Evolutionary conservation across 768 basidiomycete species (phyloP).

Genomic region (Suillus decipiens): DNA sequence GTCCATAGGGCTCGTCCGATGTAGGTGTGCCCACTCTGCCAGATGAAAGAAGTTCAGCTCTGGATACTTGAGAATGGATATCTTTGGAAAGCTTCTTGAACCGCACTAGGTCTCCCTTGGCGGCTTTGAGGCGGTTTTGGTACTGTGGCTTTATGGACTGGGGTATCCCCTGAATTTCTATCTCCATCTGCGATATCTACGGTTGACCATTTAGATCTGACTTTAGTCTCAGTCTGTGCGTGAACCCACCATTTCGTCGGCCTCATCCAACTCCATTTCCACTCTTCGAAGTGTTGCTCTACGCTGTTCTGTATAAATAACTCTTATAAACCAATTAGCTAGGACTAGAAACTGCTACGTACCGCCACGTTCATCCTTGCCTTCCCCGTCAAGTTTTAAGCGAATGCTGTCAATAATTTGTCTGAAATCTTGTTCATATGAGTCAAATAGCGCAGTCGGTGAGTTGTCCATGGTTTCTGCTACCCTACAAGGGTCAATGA

Average conservation of each 20-base stretch:
- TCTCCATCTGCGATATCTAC: conserved; percentile 98
- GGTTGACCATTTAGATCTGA: conserved; percentile 6
- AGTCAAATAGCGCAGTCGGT: conserved; percentile 84
- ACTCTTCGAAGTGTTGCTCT: conserved; percentile 80
- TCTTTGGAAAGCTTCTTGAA: conserved; percentile 85
- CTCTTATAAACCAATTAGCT: conserved; percentile 7
- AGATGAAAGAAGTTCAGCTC: conserved; percentile 75
- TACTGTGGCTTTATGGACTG: conserved; percentile 80
- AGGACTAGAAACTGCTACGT: conserved; percentile 26
- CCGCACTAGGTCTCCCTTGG: conserved; percentile 73
- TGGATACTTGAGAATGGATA: conserved; percentile 64
- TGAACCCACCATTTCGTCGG: conserved; percentile 86
- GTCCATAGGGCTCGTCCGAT: conserved; percentile 81
- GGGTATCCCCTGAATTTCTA: conserved; percentile 94
- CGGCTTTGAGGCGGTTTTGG: conserved; percentile 68
- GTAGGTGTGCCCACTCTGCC: conserved; percentile 37
- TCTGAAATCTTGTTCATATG: conserved; percentile 91
- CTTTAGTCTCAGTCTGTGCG: not conserved
- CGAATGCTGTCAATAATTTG: conserved; percentile 76
- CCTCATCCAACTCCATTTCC: conserved; percentile 97
- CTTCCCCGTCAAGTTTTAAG: conserved; percentile 74
- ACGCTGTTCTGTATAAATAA: conserved; percentile 61
- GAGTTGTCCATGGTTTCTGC: conserved; percentile 68
- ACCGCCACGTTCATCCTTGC: conserved; percentile 71
- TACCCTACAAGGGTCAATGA: conserved; percentile 6